These are phyloP conservation scores for Articulospora tetracladia DNA, from an alignment of 495 filamentous ascomycete species.

Conservation along the genomic window DNA sequence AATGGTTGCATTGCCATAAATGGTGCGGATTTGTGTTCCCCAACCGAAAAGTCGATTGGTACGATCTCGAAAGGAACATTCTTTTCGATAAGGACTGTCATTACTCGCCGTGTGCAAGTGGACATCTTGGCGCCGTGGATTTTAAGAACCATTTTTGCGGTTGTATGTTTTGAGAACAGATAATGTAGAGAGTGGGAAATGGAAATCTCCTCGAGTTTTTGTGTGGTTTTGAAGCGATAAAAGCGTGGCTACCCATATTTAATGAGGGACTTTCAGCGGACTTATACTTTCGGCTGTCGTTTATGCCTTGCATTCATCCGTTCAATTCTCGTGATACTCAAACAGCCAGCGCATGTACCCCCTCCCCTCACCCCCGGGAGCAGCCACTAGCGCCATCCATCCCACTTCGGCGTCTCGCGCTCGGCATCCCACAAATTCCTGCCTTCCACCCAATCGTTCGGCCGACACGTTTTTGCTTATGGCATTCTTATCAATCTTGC, in stretches of 20 bases:
- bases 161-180: too few relatives aligned
- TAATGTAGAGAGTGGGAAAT: too few relatives aligned
- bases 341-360: too few relatives aligned
- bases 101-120: slow-evolving; percentile 19
- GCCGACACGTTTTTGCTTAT: not conserved
- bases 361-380: too few relatives aligned
- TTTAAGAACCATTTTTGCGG: slow-evolving; percentile 28
- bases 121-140: slow-evolving; percentile 21
- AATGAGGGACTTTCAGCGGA: too few relatives aligned
- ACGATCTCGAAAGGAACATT: slow-evolving; percentile 38
- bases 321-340: not conserved
- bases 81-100: slow-evolving; percentile 7
- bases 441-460: not conserved
- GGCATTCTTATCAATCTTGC: not conserved
- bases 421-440: not conserved
- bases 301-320: too few relatives aligned
- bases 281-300: too few relatives aligned
- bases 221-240: too few relatives aligned
- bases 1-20: slow-evolving; percentile 22
- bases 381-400: not conserved
- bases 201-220: too few relatives aligned
- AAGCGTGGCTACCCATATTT: too few relatives aligned
- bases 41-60: slow-evolving; percentile 35
- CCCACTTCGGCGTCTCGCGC: not conserved
- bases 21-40: slow-evolving; percentile 8